These are phyloP conservation scores for Didymella keratinophila DNA, from an alignment of 2,329 filamentous ascomycete species.

Conservation along the genomic window DNA sequence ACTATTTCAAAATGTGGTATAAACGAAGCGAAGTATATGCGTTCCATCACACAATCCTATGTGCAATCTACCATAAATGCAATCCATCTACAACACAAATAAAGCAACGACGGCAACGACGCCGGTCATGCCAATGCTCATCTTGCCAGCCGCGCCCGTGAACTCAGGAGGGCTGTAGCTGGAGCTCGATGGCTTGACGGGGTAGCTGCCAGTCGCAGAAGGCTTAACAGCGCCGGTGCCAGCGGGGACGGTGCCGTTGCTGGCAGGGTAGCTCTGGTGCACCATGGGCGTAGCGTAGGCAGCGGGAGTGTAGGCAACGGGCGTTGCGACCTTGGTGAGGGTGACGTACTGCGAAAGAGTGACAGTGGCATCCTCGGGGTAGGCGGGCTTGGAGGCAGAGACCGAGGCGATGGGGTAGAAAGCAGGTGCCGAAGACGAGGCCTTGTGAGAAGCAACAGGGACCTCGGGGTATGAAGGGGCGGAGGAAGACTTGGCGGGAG, in stretches of 20 bases:
- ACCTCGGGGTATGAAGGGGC: constrained; percentile 17
- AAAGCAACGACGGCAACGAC: constrained; percentile 31
- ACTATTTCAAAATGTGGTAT: constrained; percentile 8
- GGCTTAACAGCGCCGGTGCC: constrained; percentile 20
- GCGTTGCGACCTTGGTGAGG: constrained; percentile 33
- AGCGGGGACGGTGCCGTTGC: constrained; percentile 20
- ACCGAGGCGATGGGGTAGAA: constrained; percentile 7
- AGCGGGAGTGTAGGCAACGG: constrained; percentile 25
- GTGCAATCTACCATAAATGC: constrained; percentile 1
- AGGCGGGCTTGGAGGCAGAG: constrained; percentile 2
- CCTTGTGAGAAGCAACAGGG: constrained; percentile 12
- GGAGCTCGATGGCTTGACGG: constrained; percentile 20
- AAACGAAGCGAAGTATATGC: constrained; percentile 8
- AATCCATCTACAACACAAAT: constrained; percentile 31
- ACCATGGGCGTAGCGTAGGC: constrained; percentile 10
- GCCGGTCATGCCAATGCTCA: constrained; percentile 32
- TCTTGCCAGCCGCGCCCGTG: constrained; percentile 37
- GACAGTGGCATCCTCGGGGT: constrained; percentile 14
- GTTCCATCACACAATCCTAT: background rate
- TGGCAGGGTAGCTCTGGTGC: constrained; percentile 18
- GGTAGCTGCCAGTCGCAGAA: constrained; percentile 13
- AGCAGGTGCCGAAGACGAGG: background rate
- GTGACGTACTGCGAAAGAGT: constrained; percentile 25
- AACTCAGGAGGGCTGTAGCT: constrained; percentile 28
- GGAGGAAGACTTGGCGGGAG: constrained; percentile 4